Evolutionary conservation across 345 rosid genomes (phyloP), one percentile per base, ranked within the genome.

Genomic region (Eucalyptus melliodora): DNA sequence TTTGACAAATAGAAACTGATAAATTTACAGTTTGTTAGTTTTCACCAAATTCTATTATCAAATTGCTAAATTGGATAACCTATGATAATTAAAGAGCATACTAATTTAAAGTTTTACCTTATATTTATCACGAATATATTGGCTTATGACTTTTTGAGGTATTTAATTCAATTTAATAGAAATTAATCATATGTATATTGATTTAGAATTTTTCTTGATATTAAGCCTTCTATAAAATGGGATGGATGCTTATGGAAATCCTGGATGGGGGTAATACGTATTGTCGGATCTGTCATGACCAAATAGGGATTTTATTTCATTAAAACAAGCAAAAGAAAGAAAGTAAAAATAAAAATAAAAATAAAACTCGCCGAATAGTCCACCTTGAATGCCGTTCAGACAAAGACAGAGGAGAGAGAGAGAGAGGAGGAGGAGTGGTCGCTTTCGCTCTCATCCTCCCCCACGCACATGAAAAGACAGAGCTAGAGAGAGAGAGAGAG

Each of bases 351-450:
- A 19, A 37, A 6, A 2, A 72, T 4, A 26, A 27, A 21, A 37
- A 9, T 4, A 26, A 27, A 21, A 37, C 4, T 83, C 51, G 16
- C 50, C 16, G 55, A 85, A 44, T 47, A 44, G 27, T 91, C 94
- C 90, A 87, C 56, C 89, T 92, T 91, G 93, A 92, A 91, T 90
- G 94, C 90, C 90, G 94, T 89, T 91, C 90, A 83, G 92, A 94
- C 86, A 93, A 91, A 30, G 96, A 94, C 94, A 89, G 21, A 92
- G 92, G 87, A 90, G 87, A 88, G 89, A 86, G 92, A 92, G 88
- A 90, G 87, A 88, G 89, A 86, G 92, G n/a, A 9, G 89, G 72
- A 86, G 89, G 95, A 60, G 88, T 89, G 93, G 96, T 94, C 97
- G 69, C 91, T 80, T 90, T 94, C 95, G 53, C 17, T 10, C 67